Percentiles rank a stretch among this genome's conserved stretches.
Evolutionary conservation across 305 asterid species (phyloP).

Genomic region (Solanum chacoense): DNA sequence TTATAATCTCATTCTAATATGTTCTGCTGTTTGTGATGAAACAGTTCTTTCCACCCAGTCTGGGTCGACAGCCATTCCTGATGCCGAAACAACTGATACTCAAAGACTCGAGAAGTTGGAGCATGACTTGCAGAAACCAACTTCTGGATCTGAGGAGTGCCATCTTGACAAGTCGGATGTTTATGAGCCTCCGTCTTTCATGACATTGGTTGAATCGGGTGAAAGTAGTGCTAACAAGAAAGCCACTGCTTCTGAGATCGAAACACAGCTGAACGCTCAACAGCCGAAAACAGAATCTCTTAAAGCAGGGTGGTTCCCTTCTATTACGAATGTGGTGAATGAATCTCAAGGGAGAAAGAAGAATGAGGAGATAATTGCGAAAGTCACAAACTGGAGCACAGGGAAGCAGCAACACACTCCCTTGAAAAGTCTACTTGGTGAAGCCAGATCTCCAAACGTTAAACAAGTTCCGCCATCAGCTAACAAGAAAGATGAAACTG

Average conservation of each 20-base stretch:
- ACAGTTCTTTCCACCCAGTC: conserved; percentile 31
- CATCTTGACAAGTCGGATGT: conserved; percentile 31
- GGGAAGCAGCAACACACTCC: conserved; percentile 36
- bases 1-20: not conserved
- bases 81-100: conserved; percentile 12
- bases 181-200: conserved; percentile 70
- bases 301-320: conserved; percentile 69
- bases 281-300: conserved; percentile 36
- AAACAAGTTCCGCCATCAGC: conserved; percentile 26
- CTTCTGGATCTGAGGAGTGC: conserved; percentile 16
- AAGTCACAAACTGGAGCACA: conserved; percentile 66
- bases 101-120: conserved; percentile 25
- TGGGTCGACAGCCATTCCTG: conserved; percentile 19
- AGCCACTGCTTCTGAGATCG: conserved; percentile 42
- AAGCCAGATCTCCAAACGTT: conserved; percentile 44
- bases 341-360: conserved; percentile 85
- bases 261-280: conserved; percentile 26
- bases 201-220: conserved; percentile 55
- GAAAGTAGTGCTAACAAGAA: conserved; percentile 7
- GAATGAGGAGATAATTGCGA: conserved; percentile 74
- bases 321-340: conserved; percentile 50
- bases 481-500: conserved; percentile 27
- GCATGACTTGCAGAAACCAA: conserved; percentile 22
- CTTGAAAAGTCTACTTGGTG: conserved; percentile 44
- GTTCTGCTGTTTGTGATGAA: not conserved